Conservation (phyloP, 2,329 filamentous ascomycete species). For the Botrytis tulipae region DNA sequence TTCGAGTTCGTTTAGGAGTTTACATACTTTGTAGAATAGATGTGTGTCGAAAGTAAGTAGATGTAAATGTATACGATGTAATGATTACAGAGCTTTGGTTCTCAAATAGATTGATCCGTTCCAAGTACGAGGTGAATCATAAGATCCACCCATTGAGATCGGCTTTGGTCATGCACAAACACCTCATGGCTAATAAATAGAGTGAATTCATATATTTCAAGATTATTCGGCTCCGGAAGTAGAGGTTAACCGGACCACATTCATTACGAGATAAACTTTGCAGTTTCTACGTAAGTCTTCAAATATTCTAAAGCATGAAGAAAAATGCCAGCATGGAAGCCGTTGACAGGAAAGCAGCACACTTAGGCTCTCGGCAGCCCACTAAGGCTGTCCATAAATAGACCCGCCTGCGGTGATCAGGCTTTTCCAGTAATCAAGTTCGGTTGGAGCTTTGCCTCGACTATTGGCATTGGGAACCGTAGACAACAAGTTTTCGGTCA, state of each 20-base stretch:
- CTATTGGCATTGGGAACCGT: not conserved
- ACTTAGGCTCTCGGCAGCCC: not conserved
- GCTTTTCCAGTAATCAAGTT: not conserved
- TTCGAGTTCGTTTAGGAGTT: not conserved
- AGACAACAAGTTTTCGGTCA: too few species aligned
- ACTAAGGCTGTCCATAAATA: not conserved
- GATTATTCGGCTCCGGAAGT: too few species aligned
- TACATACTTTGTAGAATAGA: not conserved
- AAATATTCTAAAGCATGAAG: not conserved
- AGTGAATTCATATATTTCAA: not conserved
- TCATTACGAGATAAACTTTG: not conserved
- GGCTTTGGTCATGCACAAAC: not conserved
- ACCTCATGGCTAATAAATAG: too few species aligned
- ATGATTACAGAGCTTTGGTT: too few species aligned
- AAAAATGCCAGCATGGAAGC: not conserved
- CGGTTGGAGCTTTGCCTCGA: too few species aligned
- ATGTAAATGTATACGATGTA: too few species aligned
- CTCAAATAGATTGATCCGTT: not conserved
- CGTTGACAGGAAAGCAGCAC: not conserved
- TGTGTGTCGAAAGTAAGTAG: too few species aligned
- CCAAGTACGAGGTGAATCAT: too few species aligned
- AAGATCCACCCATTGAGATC: not conserved
- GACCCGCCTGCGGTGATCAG: not conserved
- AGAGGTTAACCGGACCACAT: too few species aligned
- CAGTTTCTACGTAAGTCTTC: too few species aligned